Base-by-base conservation (phyloP, 768 basidiomycete genomes). In the Suillus sp. region DNA sequence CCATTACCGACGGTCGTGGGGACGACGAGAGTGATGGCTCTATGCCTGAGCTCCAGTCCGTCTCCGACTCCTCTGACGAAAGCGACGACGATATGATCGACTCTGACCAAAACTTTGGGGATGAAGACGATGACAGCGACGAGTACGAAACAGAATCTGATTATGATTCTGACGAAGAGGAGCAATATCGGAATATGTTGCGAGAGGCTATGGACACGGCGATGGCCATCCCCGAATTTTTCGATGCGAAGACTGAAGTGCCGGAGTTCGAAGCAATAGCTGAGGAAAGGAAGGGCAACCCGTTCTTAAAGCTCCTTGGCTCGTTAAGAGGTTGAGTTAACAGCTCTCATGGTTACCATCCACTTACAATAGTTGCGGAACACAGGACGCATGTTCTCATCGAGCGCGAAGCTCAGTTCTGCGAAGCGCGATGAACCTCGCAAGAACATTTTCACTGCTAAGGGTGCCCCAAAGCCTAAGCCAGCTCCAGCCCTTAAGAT, bases 201-300 rank as follows among this genome's bases (percentile, higher is more conserved):
- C 81, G 86, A 57, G 87, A 90, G 69, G 92, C 91, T 4, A 90
- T 92, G 89, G 86, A 91, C 64, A 78, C 82, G 20, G 86, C 84
- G 0, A 78, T 84, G 67, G 78, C 85, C 58, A 80, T 75, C 47
- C 78, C 83, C 22, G 88, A 87, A 61, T 87, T 86, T 72, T 79
- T 85, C 57, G 84, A 89, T 69, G 78, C 78, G 35, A 79, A 76
- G 61, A 78, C 79, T 8, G 70, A 75, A 3, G 78, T 82, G 4
- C 78, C 85, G 59, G 79, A 83, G 56, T 80, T 82, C 54, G 71
- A 78, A 45, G 72, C 79, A 14, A 66, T 80, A 7, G 73, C 75
- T 16, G 84, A 86, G 27, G 81, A 84, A 59, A 78, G 81, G 59
- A 88, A 87, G 69, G 84, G 81, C 22, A 95, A 94, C 69, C 90